Conservation (phyloP, 805 yeast genomes). For the Candida stauntonica region DNA sequence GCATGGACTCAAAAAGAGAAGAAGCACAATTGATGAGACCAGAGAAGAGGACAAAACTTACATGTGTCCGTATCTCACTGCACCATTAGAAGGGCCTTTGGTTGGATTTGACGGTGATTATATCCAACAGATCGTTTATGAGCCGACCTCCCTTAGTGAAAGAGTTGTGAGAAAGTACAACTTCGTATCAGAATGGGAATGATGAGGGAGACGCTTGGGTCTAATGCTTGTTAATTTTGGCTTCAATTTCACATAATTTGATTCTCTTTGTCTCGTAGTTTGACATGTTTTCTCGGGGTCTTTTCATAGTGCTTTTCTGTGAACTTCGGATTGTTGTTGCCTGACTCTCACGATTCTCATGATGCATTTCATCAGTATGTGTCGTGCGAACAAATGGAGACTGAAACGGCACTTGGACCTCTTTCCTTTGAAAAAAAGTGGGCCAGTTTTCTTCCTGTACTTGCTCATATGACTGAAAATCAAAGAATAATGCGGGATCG, state of each 20-base stretch:
- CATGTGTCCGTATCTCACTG: slow-evolving; percentile 69
- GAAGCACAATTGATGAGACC: slow-evolving; percentile 26
- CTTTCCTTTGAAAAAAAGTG: no score
- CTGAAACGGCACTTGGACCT: no score
- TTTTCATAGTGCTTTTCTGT: no score
- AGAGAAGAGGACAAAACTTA: slow-evolving; percentile 46
- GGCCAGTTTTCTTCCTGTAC: neutral
- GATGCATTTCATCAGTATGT: no score
- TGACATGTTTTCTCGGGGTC: no score
- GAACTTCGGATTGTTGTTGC: no score
- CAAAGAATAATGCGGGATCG: slow-evolving; percentile 7
- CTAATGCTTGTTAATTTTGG: neutral
- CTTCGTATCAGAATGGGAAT: slow-evolving; percentile 27
- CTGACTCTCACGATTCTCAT: no score
- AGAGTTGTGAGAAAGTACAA: slow-evolving; percentile 20
- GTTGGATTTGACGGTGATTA: slow-evolving; percentile 39
- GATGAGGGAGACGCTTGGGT: neutral
- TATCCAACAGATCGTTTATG: slow-evolving; percentile 23
- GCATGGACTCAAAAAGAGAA: slow-evolving; percentile 16
- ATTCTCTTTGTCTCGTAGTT: no score
- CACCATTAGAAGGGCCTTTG: slow-evolving; percentile 81
- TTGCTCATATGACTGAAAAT: slow-evolving; percentile 5
- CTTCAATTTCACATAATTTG: neutral
- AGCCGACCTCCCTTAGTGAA: slow-evolving; percentile 19
- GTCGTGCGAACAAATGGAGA: no score